Base-by-base conservation (phyloP, 768 basidiomycete species). In the Aureoboletus auriporus region DNA sequence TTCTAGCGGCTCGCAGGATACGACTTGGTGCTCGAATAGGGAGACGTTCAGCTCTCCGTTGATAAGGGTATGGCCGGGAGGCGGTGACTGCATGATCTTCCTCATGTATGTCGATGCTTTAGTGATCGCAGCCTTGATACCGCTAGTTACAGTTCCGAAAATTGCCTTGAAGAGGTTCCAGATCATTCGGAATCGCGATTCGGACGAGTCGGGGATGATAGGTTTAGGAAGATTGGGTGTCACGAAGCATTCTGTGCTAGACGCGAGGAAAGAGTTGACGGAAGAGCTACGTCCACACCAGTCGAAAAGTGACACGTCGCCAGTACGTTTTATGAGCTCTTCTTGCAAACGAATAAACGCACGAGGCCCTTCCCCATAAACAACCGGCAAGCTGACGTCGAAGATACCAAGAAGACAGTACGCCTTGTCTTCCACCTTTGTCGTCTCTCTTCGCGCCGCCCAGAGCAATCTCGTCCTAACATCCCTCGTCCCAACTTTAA, bases 401-500 rank as follows among this genome's bases (percentile, higher is more conserved):
- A 67, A 64, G 27, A 68, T 49, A 6, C 62, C 64, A 9, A 67
- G 53, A 10, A 68, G 55, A 39, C 59, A 66, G 46, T 67, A 67
- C 9, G 64, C 56, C 52, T 51, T 58, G 33, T 67, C 66, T 36
- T 66, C 66, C 17, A 58, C 49, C 27, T 60, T 57, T 5, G 57
- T 61, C 33, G 66, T 66, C 20, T 38, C 29, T 28, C 66, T 60
- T n/a, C 49, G 50, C 12, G 64, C 56, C 1, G 60, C 66, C 66
- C 66, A 66, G 31, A 28, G 44, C n/a, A 67, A 37, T 30, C 55
- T 57, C 26, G 49, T 29, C 41, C 55, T 46, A 2, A 64, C 45
- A 14, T 59, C 50, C 40, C 26, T 53, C 12, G 46, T 39, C 9
- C 64, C 60, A 1, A 50, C 28, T 33, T 31, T 43, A 44, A 64